These are phyloP conservation scores for Cyclotella baltica DNA, from an alignment of 108 stramenopile species.

Conservation along the genomic window DNA sequence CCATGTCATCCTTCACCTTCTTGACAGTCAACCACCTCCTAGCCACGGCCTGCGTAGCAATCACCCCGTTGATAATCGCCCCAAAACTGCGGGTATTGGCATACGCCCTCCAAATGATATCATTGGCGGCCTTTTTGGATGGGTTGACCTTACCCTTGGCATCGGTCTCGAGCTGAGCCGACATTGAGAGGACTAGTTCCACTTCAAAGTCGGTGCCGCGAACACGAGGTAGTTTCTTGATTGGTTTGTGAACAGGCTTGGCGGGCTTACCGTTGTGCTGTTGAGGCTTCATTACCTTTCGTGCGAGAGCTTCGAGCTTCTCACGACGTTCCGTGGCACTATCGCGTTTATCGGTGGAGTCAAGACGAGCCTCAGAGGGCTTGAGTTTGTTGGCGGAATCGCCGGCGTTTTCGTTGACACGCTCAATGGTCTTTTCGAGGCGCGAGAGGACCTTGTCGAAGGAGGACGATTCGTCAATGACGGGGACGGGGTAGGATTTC, in stretches of 20 bases:
- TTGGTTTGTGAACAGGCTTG: neutral
- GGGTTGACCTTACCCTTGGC: neutral
- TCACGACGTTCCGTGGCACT: neutral
- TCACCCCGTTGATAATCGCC: neutral
- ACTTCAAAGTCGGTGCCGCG: conserved; percentile 2
- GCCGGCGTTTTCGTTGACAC: too few species aligned
- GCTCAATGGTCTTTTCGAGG: neutral
- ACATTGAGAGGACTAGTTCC: neutral
- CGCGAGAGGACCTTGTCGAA: conserved; percentile 8
- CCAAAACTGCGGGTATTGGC: neutral
- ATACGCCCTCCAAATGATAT: conserved; percentile 13
- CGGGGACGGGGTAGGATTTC: too few species aligned
- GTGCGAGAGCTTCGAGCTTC: neutral
- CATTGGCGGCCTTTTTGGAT: neutral
- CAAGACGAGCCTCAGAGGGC: too few species aligned
- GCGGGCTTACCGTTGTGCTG: too few species aligned
- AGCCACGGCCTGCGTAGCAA: neutral
- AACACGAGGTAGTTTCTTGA: too few species aligned
- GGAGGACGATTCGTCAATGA: conserved; percentile 3
- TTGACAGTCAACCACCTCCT: conserved; percentile 5
- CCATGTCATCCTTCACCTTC: neutral
- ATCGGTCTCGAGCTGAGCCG: neutral
- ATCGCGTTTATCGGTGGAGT: too few species aligned
- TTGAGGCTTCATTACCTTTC: neutral
- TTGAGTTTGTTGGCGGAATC: too few species aligned